These are phyloP conservation scores for Malassezia japonica DNA, from an alignment of 1,284 basidiomycete species.

Conservation along the genomic window DNA sequence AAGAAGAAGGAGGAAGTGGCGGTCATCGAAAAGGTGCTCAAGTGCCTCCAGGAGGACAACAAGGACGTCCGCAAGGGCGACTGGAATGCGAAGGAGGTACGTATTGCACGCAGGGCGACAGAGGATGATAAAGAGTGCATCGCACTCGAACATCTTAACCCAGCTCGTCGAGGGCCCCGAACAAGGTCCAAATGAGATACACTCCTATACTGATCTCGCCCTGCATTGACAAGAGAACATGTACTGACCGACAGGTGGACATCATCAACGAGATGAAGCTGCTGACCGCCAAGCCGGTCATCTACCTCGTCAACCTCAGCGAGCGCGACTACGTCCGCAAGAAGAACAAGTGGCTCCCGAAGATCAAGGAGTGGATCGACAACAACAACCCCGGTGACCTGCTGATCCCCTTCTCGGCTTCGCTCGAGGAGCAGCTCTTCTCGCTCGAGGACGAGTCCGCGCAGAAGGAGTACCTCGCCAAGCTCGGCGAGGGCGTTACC, in stretches of 20 bases:
- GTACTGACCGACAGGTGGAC: slow-evolving; percentile 63
- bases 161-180: slow-evolving; percentile 60
- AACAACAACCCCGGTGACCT: slow-evolving; percentile 89
- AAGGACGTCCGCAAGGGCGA: slow-evolving; percentile 88
- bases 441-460: slow-evolving; percentile 38
- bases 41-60: slow-evolving; percentile 67
- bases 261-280: slow-evolving; percentile 85
- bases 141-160: slow-evolving; percentile 61
- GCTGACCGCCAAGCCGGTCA: slow-evolving; percentile 93
- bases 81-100: slow-evolving; percentile 95
- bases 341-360: slow-evolving; percentile 99
- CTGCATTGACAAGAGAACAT: not conserved
- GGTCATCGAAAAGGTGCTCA: slow-evolving; percentile 68
- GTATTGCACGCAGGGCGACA: slow-evolving; percentile 38
- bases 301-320: slow-evolving; percentile 93
- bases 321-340: slow-evolving; percentile 91
- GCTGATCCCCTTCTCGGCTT: slow-evolving; percentile 93
- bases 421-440: slow-evolving; percentile 82
- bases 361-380: slow-evolving; percentile 99
- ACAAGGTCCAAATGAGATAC: slow-evolving; percentile 41
- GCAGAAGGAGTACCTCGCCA: slow-evolving; percentile 31
- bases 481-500: slow-evolving; percentile 36
- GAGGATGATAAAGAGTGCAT: slow-evolving; percentile 67
- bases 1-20: slow-evolving; percentile 94
- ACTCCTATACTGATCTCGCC: slow-evolving; percentile 26